Conservation (phyloP, 352 stramenopile species). For the Phytophthora sp. region DNA sequence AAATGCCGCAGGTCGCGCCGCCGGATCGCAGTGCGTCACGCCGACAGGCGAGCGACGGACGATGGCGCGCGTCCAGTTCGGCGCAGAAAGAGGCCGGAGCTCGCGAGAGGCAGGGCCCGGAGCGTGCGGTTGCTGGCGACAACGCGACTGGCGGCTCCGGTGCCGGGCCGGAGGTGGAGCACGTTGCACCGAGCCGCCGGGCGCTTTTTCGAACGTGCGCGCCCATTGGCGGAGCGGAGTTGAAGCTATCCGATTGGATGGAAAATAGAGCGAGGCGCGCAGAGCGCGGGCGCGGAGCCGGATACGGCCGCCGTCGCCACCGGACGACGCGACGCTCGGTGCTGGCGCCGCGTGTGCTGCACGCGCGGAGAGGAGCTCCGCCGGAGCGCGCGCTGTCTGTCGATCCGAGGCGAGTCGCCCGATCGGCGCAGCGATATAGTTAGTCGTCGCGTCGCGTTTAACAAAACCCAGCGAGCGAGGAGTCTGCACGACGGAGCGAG, state of each 20-base stretch:
- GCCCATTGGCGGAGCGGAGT: conserved; percentile 13
- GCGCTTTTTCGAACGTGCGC: conserved; percentile 23
- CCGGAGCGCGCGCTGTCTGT: no score
- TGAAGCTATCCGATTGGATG: conserved; percentile 26
- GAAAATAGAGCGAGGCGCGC: conserved; percentile 9
- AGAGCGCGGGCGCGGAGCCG: no score
- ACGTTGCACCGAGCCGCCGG: neutral
- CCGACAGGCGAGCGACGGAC: conserved; percentile 25
- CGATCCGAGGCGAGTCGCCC: no score
- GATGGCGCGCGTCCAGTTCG: conserved; percentile 30
- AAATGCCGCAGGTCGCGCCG: conserved; percentile 17
- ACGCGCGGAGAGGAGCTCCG: no score
- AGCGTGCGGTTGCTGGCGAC: conserved; percentile 12
- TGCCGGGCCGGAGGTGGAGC: neutral
- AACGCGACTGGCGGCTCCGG: conserved; percentile 4
- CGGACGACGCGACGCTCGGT: no score
- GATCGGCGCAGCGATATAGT: conserved; percentile 6
- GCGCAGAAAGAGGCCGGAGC: conserved; percentile 37
- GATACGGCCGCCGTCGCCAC: no score
- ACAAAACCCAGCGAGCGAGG: neutral
- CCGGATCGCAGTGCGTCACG: conserved; percentile 16
- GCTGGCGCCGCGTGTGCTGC: no score
- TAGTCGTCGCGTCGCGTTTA: conserved; percentile 7
- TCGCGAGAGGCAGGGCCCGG: conserved; percentile 10
- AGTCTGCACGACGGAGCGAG: neutral